Evolutionary conservation across 192 early-diverging fungal genomes (phyloP).

Genomic region (Paraglomus brasilianum): DNA sequence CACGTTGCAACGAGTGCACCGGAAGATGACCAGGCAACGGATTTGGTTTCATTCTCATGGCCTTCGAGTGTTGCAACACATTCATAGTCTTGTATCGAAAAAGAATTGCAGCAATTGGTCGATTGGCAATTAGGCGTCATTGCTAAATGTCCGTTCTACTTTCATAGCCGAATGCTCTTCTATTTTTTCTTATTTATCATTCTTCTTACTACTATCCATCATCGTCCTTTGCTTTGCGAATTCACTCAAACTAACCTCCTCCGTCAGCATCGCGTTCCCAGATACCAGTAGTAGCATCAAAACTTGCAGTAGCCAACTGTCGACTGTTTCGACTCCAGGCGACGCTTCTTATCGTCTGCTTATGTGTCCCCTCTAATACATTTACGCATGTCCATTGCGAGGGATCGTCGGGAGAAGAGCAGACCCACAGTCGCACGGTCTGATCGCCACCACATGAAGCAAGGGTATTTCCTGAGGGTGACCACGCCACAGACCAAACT

Average conservation of each 20-base stretch:
- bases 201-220: too few relatives aligned
- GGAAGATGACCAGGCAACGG: conserved; percentile 80
- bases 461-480: conserved; percentile 68
- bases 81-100: conserved; percentile 62
- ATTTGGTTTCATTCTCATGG: conserved; percentile 98
- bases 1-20: conserved; percentile 91
- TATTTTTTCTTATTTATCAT: too few relatives aligned
- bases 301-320: conserved; percentile 83
- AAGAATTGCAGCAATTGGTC: conserved; percentile 2
- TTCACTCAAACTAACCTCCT: conserved; percentile 35
- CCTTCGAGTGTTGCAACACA: conserved; percentile 94
- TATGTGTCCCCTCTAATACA: conserved; percentile 82
- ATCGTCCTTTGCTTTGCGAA: too few relatives aligned
- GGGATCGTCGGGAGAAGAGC: conserved; percentile 40
- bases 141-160: too few relatives aligned
- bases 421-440: conserved; percentile 84
- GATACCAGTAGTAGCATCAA: conserved; percentile 90
- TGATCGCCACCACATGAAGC: conserved; percentile 88
- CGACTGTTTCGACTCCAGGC: conserved; percentile 75
- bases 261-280: conserved; percentile 77
- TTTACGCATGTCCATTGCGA: conserved; percentile 69
- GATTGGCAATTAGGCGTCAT: conserved; percentile 14
- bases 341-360: conserved; percentile 87
- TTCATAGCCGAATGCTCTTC: too few relatives aligned
- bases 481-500: conserved; percentile 88